phyloP scores from a whole-genome alignment of 352 stramenopile species.

The Pilasporangium apinafurcum region DNA sequence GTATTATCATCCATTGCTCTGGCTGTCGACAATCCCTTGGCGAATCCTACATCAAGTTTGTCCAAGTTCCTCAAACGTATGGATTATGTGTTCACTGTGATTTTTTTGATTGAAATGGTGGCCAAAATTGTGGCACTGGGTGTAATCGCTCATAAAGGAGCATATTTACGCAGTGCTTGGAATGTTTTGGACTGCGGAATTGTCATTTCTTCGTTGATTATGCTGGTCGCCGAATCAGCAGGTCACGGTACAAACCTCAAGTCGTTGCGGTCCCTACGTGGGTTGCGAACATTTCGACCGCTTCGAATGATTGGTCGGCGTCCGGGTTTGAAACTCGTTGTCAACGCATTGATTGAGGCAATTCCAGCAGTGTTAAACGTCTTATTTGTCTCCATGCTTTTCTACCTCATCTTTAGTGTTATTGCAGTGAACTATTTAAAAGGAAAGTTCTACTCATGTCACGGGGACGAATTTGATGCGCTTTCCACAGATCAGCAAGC shows the following conservation, averaged over 20 bases:
- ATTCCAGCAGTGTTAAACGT: conserved; percentile 90
- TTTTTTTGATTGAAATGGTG: conserved; percentile 88
- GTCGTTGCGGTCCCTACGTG: conserved; percentile 76
- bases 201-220: conserved; percentile 75
- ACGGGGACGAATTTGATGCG: conserved; percentile 42
- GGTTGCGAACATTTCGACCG: conserved; percentile 83
- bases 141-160: conserved; percentile 47
- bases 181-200: conserved; percentile 89
- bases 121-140: conserved; percentile 87
- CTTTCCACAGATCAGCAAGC: conserved; percentile 27
- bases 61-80: conserved; percentile 38
- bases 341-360: conserved; percentile 86
- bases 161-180: conserved; percentile 85
- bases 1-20: conserved; percentile 76
- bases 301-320: conserved; percentile 87
- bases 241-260: conserved; percentile 40
- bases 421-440: conserved; percentile 93
- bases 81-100: conserved; percentile 67
- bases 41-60: conserved; percentile 35
- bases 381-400: conserved; percentile 86
- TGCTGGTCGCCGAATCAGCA: conserved; percentile 46
- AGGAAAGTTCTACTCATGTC: conserved; percentile 81
- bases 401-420: conserved; percentile 96
- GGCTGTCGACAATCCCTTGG: conserved; percentile 83
- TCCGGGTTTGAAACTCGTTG: conserved; percentile 85